phyloP scores from a whole-genome alignment of 768 basidiomycete genomes.

The Mycena albidolilacea region DNA sequence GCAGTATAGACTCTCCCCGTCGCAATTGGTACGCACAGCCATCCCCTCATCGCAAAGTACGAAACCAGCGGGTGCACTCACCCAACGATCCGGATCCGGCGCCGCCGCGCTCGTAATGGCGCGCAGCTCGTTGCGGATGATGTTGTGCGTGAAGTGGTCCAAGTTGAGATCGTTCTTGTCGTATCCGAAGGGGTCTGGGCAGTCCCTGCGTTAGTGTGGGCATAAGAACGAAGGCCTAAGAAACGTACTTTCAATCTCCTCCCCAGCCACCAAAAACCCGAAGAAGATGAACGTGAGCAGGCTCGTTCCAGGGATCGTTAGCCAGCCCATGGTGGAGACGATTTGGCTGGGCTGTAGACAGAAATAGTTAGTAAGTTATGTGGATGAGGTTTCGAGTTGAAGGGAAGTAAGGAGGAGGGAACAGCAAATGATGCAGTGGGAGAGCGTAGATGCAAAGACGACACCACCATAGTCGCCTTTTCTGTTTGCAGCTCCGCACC shows the following conservation, averaged over 20 bases:
- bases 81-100: slow-evolving; percentile 72
- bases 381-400: too few species aligned
- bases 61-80: not conserved
- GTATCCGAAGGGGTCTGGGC: slow-evolving; percentile 70
- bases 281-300: slow-evolving; percentile 78
- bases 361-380: not conserved
- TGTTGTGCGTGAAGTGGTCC: slow-evolving; percentile 79
- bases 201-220: not conserved
- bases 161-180: slow-evolving; percentile 84
- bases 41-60: not conserved
- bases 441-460: not conserved
- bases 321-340: slow-evolving; percentile 66
- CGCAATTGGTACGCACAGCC: too few species aligned
- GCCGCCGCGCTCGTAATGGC: slow-evolving; percentile 73
- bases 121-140: slow-evolving; percentile 76
- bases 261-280: slow-evolving; percentile 80
- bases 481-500: too few species aligned
- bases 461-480: too few species aligned
- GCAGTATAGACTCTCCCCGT: too few species aligned
- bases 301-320: slow-evolving; percentile 76
- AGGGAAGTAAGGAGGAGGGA: not conserved
- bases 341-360: slow-evolving; percentile 74
- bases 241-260: slow-evolving; percentile 80
- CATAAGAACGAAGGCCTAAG: slow-evolving; percentile 16
- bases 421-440: not conserved